phyloP scores from a whole-genome alignment of 805 yeast species.

The Ogataea pilisensis region DNA sequence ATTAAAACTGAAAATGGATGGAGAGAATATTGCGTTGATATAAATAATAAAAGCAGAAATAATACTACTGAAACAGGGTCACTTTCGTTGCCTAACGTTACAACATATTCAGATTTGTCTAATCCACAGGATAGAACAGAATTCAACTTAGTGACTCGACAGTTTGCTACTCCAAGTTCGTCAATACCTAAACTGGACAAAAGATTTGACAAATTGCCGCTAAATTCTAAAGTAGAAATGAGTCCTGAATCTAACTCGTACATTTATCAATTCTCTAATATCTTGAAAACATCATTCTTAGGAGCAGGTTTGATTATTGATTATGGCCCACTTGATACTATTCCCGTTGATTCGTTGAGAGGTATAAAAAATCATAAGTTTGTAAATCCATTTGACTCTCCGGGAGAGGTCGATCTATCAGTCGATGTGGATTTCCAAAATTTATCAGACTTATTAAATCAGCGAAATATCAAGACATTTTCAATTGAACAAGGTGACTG shows the following conservation, averaged over 20 bases:
- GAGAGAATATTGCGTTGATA: constrained; percentile 75
- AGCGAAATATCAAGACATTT: constrained; percentile 19
- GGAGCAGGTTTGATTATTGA: constrained; percentile 77
- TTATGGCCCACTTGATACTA: constrained; percentile 57
- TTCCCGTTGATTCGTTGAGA: constrained; percentile 70
- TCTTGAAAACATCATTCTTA: constrained; percentile 28
- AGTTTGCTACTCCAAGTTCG: constrained; percentile 60
- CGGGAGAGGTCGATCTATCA: constrained; percentile 79
- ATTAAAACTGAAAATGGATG: constrained; percentile 62
- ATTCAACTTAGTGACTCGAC: constrained; percentile 55
- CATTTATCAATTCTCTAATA: constrained; percentile 46
- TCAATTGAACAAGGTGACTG: constrained; percentile 68
- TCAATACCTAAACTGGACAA: constrained; percentile 46
- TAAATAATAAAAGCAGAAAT: constrained; percentile 14
- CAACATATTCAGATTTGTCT: constrained; percentile 7
- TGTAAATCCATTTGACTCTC: constrained; percentile 69
- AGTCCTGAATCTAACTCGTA: constrained; percentile 70
- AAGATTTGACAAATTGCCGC: constrained; percentile 51
- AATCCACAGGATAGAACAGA: constrained; percentile 19
- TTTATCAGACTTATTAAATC: constrained; percentile 35
- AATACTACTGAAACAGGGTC: constrained; percentile 7
- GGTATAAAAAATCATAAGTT: constrained; percentile 71
- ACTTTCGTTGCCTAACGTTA: constrained; percentile 18
- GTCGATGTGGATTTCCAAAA: constrained; percentile 80
- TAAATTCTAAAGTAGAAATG: constrained; percentile 60